A percentile compares a stretch with the other conserved stretches of the same genome.
Evolutionary conservation across 169 alveolate genomes (phyloP).

Genomic region (Babesia sp.): DNA sequence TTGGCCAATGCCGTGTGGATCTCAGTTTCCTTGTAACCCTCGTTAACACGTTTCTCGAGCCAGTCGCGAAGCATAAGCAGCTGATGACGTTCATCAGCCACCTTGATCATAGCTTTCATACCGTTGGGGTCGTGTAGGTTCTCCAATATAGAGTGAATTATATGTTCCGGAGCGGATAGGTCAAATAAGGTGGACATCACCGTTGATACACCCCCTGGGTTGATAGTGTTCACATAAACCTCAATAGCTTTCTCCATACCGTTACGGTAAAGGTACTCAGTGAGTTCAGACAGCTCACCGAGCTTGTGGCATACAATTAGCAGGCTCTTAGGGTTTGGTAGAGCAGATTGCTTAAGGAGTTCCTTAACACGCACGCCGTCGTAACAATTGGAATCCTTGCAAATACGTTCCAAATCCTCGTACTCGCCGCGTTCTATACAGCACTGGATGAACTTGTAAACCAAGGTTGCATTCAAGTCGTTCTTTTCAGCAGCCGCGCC

Average conservation of each 20-base stretch:
- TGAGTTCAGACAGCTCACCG: slow-evolving; percentile 95
- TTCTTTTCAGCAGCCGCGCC: slow-evolving; percentile 35
- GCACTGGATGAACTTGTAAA: slow-evolving; percentile 95
- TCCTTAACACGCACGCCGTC: slow-evolving; percentile 96
- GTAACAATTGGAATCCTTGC: slow-evolving; percentile 92
- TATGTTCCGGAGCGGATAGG: slow-evolving; percentile 96
- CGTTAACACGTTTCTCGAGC: slow-evolving; percentile 36
- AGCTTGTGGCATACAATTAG: slow-evolving; percentile 98
- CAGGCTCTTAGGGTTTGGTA: slow-evolving; percentile 97
- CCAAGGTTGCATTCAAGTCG: slow-evolving; percentile 63
- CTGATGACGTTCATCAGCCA: slow-evolving; percentile 96
- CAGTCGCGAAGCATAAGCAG: slow-evolving; percentile 67
- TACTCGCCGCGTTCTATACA: slow-evolving; percentile 94
- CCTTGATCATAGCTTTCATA: slow-evolving; percentile 94
- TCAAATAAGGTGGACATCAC: slow-evolving; percentile 98
- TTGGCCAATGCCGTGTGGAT: slow-evolving; percentile 97
- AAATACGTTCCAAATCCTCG: slow-evolving; percentile 96
- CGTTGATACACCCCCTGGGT: slow-evolving; percentile 95
- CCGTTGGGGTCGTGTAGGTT: slow-evolving; percentile 93
- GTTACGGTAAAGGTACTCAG: slow-evolving; percentile 95
- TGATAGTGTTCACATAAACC: slow-evolving; percentile 94
- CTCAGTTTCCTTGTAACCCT: slow-evolving; percentile 57
- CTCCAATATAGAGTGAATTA: slow-evolving; percentile 88
- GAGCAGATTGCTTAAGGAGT: slow-evolving; percentile 92
- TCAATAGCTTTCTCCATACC: slow-evolving; percentile 95